phyloP scores from a whole-genome alignment of 179 eudicot genomes.

The Actinidia chinensis region DNA sequence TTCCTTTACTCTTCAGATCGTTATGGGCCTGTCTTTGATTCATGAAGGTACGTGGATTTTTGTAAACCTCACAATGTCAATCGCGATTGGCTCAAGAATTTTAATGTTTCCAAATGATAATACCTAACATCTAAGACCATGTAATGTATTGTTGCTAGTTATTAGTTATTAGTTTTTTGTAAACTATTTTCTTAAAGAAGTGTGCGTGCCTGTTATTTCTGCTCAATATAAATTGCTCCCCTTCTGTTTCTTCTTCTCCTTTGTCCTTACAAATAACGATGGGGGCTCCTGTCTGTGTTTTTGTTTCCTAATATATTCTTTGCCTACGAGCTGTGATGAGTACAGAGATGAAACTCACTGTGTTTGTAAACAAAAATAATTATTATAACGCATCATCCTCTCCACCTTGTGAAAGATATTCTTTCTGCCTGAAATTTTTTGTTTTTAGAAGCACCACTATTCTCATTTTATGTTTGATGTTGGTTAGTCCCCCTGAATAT shows the following conservation, averaged over 20 bases:
- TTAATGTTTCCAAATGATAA: not conserved
- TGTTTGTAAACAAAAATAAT: constrained; percentile 10
- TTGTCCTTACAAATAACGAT: too few relatives aligned
- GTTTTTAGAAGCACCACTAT: not conserved
- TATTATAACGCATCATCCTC: not conserved
- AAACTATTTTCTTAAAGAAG: not conserved
- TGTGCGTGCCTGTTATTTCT: not conserved
- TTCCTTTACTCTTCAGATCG: constrained; percentile 88
- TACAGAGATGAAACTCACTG: not conserved
- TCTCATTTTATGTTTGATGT: not conserved
- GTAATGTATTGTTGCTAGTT: not conserved
- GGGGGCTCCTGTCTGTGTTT: not conserved
- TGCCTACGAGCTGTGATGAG: not conserved
- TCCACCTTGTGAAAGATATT: not conserved
- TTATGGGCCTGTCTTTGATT: constrained; percentile 98
- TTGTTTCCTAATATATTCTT: not conserved
- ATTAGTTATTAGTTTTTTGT: not conserved
- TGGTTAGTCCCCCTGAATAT: too few relatives aligned
- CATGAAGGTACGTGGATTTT: constrained; percentile 59
- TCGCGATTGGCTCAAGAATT: not conserved
- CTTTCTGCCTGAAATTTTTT: not conserved
- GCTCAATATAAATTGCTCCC: not conserved
- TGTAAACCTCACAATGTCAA: not conserved
- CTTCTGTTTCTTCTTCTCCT: too few relatives aligned
- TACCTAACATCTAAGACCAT: not conserved